phyloP scores from a whole-genome alignment of 768 basidiomycete genomes.

The Arthromyces matolae region DNA sequence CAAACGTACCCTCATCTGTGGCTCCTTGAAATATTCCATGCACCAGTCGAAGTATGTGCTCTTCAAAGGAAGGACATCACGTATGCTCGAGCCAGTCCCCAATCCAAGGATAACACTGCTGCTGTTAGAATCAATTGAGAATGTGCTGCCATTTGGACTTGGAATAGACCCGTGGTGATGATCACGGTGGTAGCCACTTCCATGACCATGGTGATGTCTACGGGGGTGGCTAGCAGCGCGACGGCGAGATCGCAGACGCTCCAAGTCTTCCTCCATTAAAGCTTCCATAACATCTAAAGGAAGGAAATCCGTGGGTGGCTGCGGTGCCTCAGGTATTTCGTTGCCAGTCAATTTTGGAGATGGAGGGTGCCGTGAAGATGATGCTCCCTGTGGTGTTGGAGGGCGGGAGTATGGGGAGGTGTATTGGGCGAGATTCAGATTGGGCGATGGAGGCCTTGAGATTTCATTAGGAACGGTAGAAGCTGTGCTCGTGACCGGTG shows the following conservation, averaged over 20 bases:
- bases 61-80: constrained; percentile 85
- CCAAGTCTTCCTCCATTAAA: constrained; percentile 93
- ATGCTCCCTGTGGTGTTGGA: constrained; percentile 33
- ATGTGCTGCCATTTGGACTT: constrained; percentile 74
- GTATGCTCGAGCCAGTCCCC: constrained; percentile 76
- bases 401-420: constrained; percentile 70
- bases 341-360: constrained; percentile 25
- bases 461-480: constrained; percentile 32
- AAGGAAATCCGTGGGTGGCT: constrained; percentile 48
- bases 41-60: constrained; percentile 96
- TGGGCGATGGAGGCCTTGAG: constrained; percentile 76
- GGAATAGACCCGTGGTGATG: constrained; percentile 41
- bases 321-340: constrained; percentile 28
- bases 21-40: constrained; percentile 95
- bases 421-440: constrained; percentile 73
- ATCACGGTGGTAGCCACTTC: constrained; percentile 5
- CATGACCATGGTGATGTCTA: constrained; percentile 28
- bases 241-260: constrained; percentile 73
- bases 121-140: constrained; percentile 68
- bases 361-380: constrained; percentile 18
- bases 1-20: constrained; percentile 88
- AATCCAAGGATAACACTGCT: constrained; percentile 71
- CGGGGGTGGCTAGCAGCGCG: constrained; percentile 38
- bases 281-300: constrained; percentile 84
- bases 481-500: constrained; percentile 26